phyloP scores from a whole-genome alignment of 306 rosid species.

The Urtica urens region DNA sequence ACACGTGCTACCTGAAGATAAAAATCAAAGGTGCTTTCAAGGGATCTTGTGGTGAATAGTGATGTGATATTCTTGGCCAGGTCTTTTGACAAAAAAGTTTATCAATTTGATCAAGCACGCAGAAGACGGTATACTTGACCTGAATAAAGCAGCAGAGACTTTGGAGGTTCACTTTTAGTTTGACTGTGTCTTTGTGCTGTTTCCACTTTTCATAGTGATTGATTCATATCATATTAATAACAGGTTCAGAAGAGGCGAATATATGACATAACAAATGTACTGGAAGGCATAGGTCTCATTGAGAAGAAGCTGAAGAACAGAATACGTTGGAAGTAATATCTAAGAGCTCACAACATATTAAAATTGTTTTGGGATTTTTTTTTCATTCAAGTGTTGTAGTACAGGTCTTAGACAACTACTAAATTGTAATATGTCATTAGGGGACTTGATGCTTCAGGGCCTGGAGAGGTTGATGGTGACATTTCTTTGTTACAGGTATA shows the following conservation, averaged over 20 bases:
- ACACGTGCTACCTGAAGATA: slow-evolving; percentile 8
- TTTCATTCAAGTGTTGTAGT: slow-evolving; percentile 16
- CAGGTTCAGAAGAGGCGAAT: slow-evolving; percentile 99
- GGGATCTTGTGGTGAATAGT: slow-evolving; percentile 17
- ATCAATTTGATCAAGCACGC: slow-evolving; percentile 87
- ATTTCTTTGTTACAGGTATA: slow-evolving; percentile 60
- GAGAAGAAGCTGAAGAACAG: slow-evolving; percentile 94
- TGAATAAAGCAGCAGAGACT: slow-evolving; percentile 92
- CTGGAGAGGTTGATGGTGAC: slow-evolving; percentile 65
- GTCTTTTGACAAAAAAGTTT: slow-evolving; percentile 91
- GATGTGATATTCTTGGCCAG: slow-evolving; percentile 38
- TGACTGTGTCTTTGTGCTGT: too few species aligned
- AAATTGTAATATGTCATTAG: too few species aligned
- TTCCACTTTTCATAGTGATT: slow-evolving; percentile 11
- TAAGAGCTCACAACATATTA: slow-evolving; percentile 11
- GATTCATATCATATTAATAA: slow-evolving; percentile 18
- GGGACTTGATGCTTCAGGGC: slow-evolving; percentile 65
- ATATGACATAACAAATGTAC: slow-evolving; percentile 94
- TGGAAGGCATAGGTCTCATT: slow-evolving; percentile 98
- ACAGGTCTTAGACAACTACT: slow-evolving; percentile 21
- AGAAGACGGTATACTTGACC: slow-evolving; percentile 90
- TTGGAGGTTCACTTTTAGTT: slow-evolving; percentile 46
- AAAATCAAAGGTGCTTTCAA: too few species aligned
- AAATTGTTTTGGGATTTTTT: slow-evolving; percentile 9
- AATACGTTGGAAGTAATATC: slow-evolving; percentile 88